A percentile compares a stretch with the other conserved stretches of the same genome.
Conservation (phyloP, 23 red algal genomes). For the Cyanidium caldarium region DNA sequence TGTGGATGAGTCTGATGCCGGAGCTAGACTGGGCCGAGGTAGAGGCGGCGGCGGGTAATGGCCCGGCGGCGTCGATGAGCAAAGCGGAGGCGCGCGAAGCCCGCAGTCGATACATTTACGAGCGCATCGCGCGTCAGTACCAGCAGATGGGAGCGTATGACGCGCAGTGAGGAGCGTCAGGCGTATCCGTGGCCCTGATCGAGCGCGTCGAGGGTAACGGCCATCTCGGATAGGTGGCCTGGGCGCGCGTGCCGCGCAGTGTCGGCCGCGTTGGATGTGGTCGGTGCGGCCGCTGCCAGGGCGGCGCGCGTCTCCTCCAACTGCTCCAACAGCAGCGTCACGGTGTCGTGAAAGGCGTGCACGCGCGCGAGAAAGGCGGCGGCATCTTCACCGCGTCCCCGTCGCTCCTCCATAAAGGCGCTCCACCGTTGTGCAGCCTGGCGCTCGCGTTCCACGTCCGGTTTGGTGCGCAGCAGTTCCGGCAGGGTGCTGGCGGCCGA, state of each 20-base stretch:
- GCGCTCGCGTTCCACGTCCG: background rate
- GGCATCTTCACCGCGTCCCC: too few species aligned
- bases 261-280: too few species aligned
- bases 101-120: background rate
- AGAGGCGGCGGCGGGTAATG: background rate
- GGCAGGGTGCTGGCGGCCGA: background rate
- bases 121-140: background rate
- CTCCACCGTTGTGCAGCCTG: background rate
- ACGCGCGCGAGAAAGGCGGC: too few species aligned
- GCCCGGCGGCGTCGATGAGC: background rate
- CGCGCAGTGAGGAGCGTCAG: background rate
- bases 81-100: background rate
- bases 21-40: conserved; percentile 62
- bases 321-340: too few species aligned
- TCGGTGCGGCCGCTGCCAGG: too few species aligned
- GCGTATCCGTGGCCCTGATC: too few species aligned
- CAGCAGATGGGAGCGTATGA: background rate
- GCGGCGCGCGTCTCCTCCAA: too few species aligned
- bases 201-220: too few species aligned
- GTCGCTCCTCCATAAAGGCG: too few species aligned
- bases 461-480: background rate
- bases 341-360: too few species aligned
- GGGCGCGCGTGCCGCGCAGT: too few species aligned
- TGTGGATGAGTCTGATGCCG: conserved; percentile 46
- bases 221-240: too few species aligned